A percentile compares a stretch with the other conserved stretches of the same genome.
phyloP scores from a whole-genome alignment of 805 yeast genomes.

The Nakazawaea anatomiae region DNA sequence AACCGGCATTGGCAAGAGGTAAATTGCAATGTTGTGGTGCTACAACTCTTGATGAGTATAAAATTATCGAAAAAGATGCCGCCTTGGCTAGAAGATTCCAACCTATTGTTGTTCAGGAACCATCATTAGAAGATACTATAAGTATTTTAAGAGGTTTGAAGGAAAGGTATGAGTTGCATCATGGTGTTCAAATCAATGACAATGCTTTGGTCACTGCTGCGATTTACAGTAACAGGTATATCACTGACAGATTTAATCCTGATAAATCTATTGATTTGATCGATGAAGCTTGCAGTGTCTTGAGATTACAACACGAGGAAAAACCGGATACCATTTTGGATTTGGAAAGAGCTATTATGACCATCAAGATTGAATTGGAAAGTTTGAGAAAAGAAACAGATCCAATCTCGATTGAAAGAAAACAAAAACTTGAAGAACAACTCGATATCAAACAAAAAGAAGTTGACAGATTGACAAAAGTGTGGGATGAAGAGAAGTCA shows the following conservation, averaged over 20 bases:
- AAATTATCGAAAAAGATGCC: conserved; percentile 93
- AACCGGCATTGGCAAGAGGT: conserved; percentile 93
- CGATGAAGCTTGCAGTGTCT: conserved; percentile 95
- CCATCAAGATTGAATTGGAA: conserved; percentile 91
- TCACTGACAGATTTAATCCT: conserved; percentile 86
- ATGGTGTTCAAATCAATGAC: conserved; percentile 92
- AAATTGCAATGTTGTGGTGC: conserved; percentile 93
- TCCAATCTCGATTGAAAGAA: conserved; percentile 72
- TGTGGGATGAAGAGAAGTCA: conserved; percentile 82
- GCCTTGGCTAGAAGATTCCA: conserved; percentile 94
- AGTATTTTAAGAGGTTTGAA: conserved; percentile 89
- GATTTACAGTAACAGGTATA: conserved; percentile 80
- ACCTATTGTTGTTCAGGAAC: conserved; percentile 81
- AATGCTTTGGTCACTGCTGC: conserved; percentile 94
- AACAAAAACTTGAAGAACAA: conserved; percentile 64
- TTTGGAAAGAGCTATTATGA: conserved; percentile 84
- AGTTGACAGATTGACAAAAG: conserved; percentile 60
- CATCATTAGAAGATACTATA: conserved; percentile 85
- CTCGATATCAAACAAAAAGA: conserved; percentile 60
- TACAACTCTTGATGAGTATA: conserved; percentile 91
- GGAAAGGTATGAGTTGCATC: conserved; percentile 94
- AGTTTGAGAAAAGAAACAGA: conserved; percentile 92
- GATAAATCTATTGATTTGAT: conserved; percentile 96
- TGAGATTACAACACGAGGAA: conserved; percentile 92
- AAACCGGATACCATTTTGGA: conserved; percentile 93